Conservation (phyloP, 768 basidiomycete species). For the Gloeophyllum trabeum region DNA sequence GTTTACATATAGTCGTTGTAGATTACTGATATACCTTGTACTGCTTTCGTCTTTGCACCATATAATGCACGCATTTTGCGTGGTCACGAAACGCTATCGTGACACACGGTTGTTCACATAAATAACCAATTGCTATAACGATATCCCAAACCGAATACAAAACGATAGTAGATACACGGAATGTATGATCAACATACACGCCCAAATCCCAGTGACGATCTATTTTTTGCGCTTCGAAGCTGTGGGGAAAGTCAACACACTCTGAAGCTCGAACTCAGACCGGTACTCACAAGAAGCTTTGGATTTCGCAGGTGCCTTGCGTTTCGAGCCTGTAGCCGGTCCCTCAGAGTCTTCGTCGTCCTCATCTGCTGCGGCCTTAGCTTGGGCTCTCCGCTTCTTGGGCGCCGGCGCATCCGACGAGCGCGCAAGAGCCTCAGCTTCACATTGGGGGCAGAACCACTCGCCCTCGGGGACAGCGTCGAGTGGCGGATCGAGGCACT, state of each 20-base stretch:
- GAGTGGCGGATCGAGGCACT: slow-evolving; percentile 74
- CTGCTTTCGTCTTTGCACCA: no score
- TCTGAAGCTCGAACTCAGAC: no score
- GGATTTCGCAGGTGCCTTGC: slow-evolving; percentile 30
- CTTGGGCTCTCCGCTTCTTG: slow-evolving; percentile 1
- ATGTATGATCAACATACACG: no score
- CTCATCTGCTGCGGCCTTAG: slow-evolving; percentile 14
- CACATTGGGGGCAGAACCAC: slow-evolving; percentile 84
- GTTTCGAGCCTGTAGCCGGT: slow-evolving; percentile 21
- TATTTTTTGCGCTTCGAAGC: slow-evolving; percentile 29
- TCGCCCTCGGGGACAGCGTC: slow-evolving; percentile 73
- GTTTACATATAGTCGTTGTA: background rate
- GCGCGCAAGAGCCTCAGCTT: slow-evolving; percentile 43
- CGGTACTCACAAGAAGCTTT: slow-evolving; percentile 25
- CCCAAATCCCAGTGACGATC: background rate
- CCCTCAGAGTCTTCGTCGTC: slow-evolving; percentile 14
- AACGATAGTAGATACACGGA: background rate
- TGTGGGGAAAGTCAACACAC: slow-evolving; percentile 5
- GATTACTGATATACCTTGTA: background rate
- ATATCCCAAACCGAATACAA: background rate
- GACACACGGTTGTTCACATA: background rate
- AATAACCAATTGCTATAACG: background rate
- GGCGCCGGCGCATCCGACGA: slow-evolving; percentile 11
- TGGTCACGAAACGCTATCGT: background rate
- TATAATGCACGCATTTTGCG: background rate